A percentile compares a stretch with the other conserved stretches of the same genome.
Evolutionary conservation across 78 protist genomes (phyloP).

Genomic region (Dictyostelium brefeldianum): DNA sequence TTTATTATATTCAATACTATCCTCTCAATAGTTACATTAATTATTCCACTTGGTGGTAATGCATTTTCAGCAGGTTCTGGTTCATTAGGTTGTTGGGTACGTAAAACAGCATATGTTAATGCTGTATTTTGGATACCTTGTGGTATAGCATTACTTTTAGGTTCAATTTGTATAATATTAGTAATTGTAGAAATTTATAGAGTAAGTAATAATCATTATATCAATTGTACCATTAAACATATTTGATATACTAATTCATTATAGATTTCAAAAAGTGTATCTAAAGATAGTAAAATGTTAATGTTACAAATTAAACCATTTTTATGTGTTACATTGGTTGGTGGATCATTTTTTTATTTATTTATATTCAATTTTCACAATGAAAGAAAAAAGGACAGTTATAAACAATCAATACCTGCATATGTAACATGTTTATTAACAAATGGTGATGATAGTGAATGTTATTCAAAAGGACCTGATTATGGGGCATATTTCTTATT

Average conservation of each 20-base stretch:
- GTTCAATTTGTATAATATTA: conserved; percentile 12
- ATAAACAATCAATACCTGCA: neutral
- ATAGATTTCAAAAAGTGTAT: conserved; percentile 38
- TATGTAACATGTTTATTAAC: conserved; percentile 19
- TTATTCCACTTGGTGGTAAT: conserved; percentile 23
- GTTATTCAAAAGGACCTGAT: neutral
- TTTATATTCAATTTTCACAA: conserved; percentile 19
- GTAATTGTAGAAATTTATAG: conserved; percentile 46
- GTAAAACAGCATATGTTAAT: conserved; percentile 15
- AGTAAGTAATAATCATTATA: too few relatives aligned
- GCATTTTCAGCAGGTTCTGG: conserved; percentile 22
- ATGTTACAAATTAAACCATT: conserved; percentile 58
- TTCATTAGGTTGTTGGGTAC: conserved; percentile 46
- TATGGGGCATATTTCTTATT: conserved; percentile 18
- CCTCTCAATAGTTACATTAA: neutral
- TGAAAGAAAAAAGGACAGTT: neutral
- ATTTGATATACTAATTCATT: too few relatives aligned
- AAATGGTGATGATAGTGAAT: too few relatives aligned
- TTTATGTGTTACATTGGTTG: conserved; percentile 34
- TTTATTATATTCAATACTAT: conserved; percentile 3
- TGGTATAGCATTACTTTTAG: conserved; percentile 1
- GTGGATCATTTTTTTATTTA: conserved; percentile 37
- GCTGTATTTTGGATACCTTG: conserved; percentile 48
- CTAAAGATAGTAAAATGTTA: conserved; percentile 30
- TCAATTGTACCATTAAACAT: too few relatives aligned